These are phyloP conservation scores for Spathaspora passalidarum DNA, from an alignment of 805 yeast species.

Conservation along the genomic window DNA sequence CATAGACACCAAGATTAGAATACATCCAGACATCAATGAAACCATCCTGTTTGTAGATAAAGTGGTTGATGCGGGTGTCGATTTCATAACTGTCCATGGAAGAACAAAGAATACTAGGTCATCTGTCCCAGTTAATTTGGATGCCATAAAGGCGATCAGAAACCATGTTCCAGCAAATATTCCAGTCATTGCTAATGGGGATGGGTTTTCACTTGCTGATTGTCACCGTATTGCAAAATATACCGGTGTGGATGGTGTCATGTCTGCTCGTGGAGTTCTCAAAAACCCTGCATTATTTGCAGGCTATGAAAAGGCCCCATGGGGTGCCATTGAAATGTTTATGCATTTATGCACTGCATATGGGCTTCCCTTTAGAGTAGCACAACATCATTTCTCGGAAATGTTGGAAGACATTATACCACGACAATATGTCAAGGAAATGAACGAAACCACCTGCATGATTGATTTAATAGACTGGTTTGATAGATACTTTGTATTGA, in stretches of 20 bases:
- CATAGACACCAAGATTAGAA: slow-evolving; percentile 88
- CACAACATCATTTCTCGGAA: slow-evolving; percentile 85
- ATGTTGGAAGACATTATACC: slow-evolving; percentile 64
- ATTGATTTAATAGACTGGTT: slow-evolving; percentile 79
- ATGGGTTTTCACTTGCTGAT: slow-evolving; percentile 70
- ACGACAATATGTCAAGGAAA: slow-evolving; percentile 35
- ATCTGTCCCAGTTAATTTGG: slow-evolving; percentile 76
- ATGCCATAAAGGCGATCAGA: slow-evolving; percentile 70
- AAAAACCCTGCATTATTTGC: slow-evolving; percentile 86
- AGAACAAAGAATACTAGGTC: slow-evolving; percentile 83
- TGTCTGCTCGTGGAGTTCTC: slow-evolving; percentile 90
- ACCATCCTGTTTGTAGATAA: slow-evolving; percentile 69
- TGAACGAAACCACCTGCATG: slow-evolving; percentile 60
- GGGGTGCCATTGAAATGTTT: slow-evolving; percentile 85
- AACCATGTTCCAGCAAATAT: slow-evolving; percentile 41
- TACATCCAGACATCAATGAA: slow-evolving; percentile 71
- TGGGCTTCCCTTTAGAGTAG: slow-evolving; percentile 80
- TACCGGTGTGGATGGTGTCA: slow-evolving; percentile 87
- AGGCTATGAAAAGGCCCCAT: slow-evolving; percentile 72
- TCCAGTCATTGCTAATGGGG: slow-evolving; percentile 98
- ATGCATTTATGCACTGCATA: slow-evolving; percentile 75
- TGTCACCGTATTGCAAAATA: slow-evolving; percentile 55
- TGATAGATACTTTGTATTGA: slow-evolving; percentile 64
- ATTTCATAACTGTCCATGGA: slow-evolving; percentile 92
- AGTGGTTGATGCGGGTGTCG: slow-evolving; percentile 87